Conservation (phyloP, 2,329 filamentous ascomycete genomes). For the Thelonectria olida region DNA sequence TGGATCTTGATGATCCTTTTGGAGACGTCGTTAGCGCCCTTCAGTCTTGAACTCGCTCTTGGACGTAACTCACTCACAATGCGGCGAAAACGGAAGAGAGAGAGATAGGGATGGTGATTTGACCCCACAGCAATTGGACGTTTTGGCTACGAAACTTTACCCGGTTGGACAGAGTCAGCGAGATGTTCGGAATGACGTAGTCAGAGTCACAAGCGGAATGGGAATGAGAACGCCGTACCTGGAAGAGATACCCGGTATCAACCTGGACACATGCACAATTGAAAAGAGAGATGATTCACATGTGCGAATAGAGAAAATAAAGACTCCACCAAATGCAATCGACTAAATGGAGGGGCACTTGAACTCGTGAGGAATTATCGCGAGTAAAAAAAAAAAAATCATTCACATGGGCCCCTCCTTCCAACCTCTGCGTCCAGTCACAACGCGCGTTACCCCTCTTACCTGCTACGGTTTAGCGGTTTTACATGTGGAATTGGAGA, state of each 20-base stretch:
- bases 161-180: constrained; percentile 2
- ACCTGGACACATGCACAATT: constrained; percentile 22
- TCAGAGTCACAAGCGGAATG: background rate
- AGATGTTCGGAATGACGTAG: background rate
- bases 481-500: background rate
- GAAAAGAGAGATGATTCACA: constrained; percentile 29
- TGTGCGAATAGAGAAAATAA: background rate
- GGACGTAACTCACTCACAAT: constrained; percentile 24
- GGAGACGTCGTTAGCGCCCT: constrained; percentile 19
- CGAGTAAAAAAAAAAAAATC: constrained; percentile 33
- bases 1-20: constrained; percentile 5
- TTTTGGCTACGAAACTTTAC: constrained; percentile 17
- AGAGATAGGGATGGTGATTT: constrained; percentile 23
- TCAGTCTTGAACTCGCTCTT: background rate
- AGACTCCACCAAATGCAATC: constrained; percentile 15
- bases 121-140: constrained; percentile 32
- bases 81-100: constrained; percentile 12
- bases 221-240: constrained; percentile 16
- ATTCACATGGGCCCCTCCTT: constrained; percentile 28
- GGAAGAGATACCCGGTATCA: constrained; percentile 19
- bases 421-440: constrained; percentile 22
- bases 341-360: constrained; percentile 36
- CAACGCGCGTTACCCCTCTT: constrained; percentile 43
- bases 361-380: constrained; percentile 30
- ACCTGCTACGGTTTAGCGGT: constrained; percentile 40